Conservation (phyloP, 177 flowering plant species). For the Tripterygium wilfordii region DNA sequence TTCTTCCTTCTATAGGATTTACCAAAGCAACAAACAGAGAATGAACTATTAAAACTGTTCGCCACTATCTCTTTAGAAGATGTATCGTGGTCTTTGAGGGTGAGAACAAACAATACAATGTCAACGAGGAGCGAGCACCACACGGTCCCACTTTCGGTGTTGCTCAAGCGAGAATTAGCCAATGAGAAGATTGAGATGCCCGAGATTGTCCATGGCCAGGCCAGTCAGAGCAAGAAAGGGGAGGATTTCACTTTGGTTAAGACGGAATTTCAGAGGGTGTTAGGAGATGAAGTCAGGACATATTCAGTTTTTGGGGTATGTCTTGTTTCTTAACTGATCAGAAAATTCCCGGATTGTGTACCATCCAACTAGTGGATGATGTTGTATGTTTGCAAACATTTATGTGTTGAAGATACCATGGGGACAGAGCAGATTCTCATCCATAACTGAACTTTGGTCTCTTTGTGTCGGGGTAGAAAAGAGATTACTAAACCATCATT, state of each 20-base stretch:
- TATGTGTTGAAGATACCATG: too few relatives aligned
- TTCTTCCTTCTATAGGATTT: too few relatives aligned
- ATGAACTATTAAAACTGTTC: too few relatives aligned
- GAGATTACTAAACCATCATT: too few relatives aligned
- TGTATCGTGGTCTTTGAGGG: not conserved
- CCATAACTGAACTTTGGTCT: too few relatives aligned
- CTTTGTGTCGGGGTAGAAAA: too few relatives aligned
- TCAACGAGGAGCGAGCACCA: conserved; percentile 66
- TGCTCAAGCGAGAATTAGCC: conserved; percentile 75
- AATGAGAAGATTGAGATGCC: conserved; percentile 86
- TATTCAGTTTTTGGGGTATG: conserved; percentile 86
- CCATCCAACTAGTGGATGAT: too few relatives aligned
- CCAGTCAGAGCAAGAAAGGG: conserved; percentile 92
- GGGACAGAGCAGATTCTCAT: too few relatives aligned
- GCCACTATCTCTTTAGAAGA: too few relatives aligned
- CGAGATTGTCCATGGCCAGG: conserved; percentile 72
- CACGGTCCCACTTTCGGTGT: conserved; percentile 79
- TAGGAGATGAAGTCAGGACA: conserved; percentile 76
- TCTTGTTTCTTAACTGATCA: not conserved
- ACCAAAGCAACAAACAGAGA: too few relatives aligned
- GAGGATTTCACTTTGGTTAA: conserved; percentile 85
- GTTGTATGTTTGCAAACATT: too few relatives aligned
- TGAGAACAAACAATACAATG: conserved; percentile 39
- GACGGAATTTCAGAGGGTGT: conserved; percentile 71
- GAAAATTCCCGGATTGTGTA: too few relatives aligned